Conservation (phyloP, 2,329 filamentous ascomycete species). For the Xylaria sp. region DNA sequence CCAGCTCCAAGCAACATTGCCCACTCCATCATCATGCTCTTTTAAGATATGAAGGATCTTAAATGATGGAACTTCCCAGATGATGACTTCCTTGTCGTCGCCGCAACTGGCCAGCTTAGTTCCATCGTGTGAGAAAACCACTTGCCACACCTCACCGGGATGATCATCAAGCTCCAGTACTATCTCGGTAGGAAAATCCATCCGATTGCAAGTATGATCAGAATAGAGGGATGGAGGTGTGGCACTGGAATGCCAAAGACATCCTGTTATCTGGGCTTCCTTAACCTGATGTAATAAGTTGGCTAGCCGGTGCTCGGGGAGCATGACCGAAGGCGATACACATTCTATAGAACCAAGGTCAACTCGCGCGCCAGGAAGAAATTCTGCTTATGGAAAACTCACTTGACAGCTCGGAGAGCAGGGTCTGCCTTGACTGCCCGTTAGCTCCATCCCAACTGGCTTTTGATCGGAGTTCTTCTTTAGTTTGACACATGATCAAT, state of each 20-base stretch:
- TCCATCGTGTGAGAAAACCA: constrained; percentile 90
- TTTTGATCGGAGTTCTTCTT: constrained; percentile 78
- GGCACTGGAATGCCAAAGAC: constrained; percentile 87
- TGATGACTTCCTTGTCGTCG: constrained; percentile 76
- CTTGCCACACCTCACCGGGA: constrained; percentile 87
- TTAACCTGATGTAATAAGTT: constrained; percentile 86
- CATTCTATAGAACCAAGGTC: constrained; percentile 65
- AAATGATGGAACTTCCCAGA: constrained; percentile 83
- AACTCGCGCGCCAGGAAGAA: constrained; percentile 20
- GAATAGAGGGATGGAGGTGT: constrained; percentile 85
- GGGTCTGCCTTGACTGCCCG: constrained; percentile 75
- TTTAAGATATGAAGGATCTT: constrained; percentile 69
- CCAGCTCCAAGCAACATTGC: constrained; percentile 89
- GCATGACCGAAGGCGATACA: constrained; percentile 96
- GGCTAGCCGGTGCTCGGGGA: constrained; percentile 89
- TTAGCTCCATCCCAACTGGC: constrained; percentile 86
- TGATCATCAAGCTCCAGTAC: constrained; percentile 78
- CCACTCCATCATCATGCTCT: constrained; percentile 76
- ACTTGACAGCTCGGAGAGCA: constrained; percentile 89
- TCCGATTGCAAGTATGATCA: constrained; percentile 84
- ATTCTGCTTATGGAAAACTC: constrained; percentile 50
- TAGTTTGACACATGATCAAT: constrained; percentile 86
- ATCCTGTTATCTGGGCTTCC: constrained; percentile 81
- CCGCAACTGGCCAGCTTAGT: constrained; percentile 84
- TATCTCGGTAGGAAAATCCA: constrained; percentile 79